Evolutionary conservation across 108 stramenopile species (phyloP), one percentile per base, ranked within the genome.

Genomic region (Chaetoceros tenuissimus): DNA sequence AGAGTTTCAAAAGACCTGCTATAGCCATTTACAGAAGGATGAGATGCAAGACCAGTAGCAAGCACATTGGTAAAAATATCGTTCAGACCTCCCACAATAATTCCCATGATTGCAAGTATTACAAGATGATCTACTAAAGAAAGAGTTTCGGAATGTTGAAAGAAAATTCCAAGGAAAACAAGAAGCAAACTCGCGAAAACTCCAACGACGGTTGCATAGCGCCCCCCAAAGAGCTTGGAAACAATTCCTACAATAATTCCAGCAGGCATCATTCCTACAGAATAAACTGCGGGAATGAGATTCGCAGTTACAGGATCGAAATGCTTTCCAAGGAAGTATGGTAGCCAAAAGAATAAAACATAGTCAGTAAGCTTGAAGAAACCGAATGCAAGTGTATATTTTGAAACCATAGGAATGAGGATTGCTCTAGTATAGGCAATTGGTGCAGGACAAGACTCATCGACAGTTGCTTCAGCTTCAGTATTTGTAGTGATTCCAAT

Each of bases 301-400:
- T 97, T 97, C 62, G 94, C 89, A 29, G 84, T 84, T 54, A 78
- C 79, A 45, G 85, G 79, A 46, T 84, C 79, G 57, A 97, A 97
- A 67, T 87, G 70, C 61, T 81, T 82, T 68, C 84, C 85, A 47
- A 97, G 71, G 70, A 97, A 92, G 72, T 94, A 89, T 20, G 96
- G 94, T 31, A 95, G 80, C 91, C 89, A 91, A 77, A 97, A 97
- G 83, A 97, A 97, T 29, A 97, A 74, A 54, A 83, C 88, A 62
- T 97, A 97, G 84, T 97, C 95, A 65, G 85, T 86, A 60, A 95
- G 79, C 79, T 97, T 97, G 85, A 97, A 95, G 73, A 97, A 97
- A 28, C 96, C 96, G 64, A 97, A 97, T 30, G 96, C 94, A 54
- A 97, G 63, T 29, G 94, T 93, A 68, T 97, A 97, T 60, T 81